Evolutionary conservation across 495 filamentous ascomycete species (phyloP).

Genomic region (Endocarpon pusillum): DNA sequence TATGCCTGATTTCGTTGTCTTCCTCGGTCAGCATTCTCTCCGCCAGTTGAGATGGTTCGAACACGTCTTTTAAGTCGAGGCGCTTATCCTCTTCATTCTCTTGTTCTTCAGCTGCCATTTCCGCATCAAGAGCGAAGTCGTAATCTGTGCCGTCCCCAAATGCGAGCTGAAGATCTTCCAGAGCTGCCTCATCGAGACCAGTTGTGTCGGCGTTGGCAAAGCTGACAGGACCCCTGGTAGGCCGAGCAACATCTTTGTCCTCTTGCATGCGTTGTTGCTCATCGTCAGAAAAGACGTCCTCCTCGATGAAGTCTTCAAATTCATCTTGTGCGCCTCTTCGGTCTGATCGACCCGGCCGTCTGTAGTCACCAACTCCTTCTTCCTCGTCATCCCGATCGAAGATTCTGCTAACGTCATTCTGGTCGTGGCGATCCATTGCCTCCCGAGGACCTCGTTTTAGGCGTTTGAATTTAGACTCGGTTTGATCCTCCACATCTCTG

Average conservation of each 20-base stretch:
- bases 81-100: constrained; percentile 54
- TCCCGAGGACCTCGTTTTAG: constrained; percentile 84
- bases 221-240: constrained; percentile 37
- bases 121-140: constrained; percentile 74
- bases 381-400: constrained; percentile 90
- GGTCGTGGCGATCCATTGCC: constrained; percentile 36
- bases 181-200: constrained; percentile 73
- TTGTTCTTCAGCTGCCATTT: constrained; percentile 50
- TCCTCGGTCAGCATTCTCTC: constrained; percentile 92
- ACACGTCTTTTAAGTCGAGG: constrained; percentile 91
- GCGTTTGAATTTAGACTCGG: constrained; percentile 77
- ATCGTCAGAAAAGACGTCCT: constrained; percentile 82
- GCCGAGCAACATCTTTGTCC: constrained; percentile 69
- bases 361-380: constrained; percentile 39
- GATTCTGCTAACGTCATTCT: constrained; percentile 67
- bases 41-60: constrained; percentile 83
- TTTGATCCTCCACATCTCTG: neutral
- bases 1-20: constrained; percentile 72
- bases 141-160: constrained; percentile 94
- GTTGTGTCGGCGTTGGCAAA: constrained; percentile 48
- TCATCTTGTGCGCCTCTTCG: constrained; percentile 53
- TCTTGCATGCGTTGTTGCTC: constrained; percentile 62
- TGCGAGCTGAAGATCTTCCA: constrained; percentile 87
- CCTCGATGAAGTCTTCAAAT: constrained; percentile 94
- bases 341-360: constrained; percentile 23